Evolutionary conservation across 2,329 filamentous ascomycete species (phyloP), one percentile per base, ranked within the genome.

Genomic region (Colletotrichum eremochloae): DNA sequence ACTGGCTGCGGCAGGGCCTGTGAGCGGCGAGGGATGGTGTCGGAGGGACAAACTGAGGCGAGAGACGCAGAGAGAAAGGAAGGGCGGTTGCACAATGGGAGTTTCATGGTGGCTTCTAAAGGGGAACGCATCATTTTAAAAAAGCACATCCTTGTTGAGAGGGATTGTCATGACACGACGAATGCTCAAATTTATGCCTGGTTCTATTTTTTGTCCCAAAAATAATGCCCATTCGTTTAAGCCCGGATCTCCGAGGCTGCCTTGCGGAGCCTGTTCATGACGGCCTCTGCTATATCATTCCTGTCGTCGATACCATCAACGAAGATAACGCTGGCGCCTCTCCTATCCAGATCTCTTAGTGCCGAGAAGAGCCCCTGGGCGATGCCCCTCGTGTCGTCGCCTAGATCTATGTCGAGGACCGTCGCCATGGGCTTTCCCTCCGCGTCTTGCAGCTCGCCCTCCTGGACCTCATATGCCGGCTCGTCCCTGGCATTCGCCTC

Each of bases 311-410:
- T 93, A 2, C 96, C 96, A 80, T 99, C 96, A 14, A 98, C 94
- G 76, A 95, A 93, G 64, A 99, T 98, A 29, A 93, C 86, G 79
- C 96, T 91, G 5, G 94, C 94, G 40, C 91, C 89, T 74, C 90
- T 87, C 77, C 91, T 89, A 80, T 99, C 96, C 74, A 99, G 87
- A 76, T 95, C 93, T 65, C 96, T 88, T 66, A 99, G 84, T 1
- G 94, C 94, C 15, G 94, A 94, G 80, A 99, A 99, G 18, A 99
- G 85, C 0, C 94, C 93, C 76, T 95, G 90, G 1, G 96, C 96
- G 76, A 99, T 95, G 42, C 89, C 89, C 75, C 89, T 89, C 0
- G 91, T 91, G 56, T 93, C 89, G 20, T 83, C 83, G 0, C 96
- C 95, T 18, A 99, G 85, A 71, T 90, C 84, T 57, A 97, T 90